Conservation (phyloP, 345 rosid species). For the Bruguiera gymnorhiza region DNA sequence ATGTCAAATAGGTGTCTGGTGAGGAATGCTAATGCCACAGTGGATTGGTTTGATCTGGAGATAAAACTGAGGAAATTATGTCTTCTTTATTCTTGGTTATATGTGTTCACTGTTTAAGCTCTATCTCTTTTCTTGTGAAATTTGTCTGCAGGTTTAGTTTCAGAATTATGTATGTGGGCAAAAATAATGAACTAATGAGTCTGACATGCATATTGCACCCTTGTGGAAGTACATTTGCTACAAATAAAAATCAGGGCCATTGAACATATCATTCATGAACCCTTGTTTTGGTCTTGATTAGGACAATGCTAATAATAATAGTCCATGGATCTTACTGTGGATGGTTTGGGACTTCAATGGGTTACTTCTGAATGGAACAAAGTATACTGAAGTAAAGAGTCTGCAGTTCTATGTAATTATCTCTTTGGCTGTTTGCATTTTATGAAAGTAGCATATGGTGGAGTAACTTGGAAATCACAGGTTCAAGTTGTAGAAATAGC, state of each 20-base stretch:
- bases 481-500: too few species aligned
- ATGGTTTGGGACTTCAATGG: background rate
- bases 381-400: too few species aligned
- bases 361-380: too few species aligned
- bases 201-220: background rate
- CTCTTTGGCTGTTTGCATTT: background rate
- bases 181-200: too few species aligned
- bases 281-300: background rate
- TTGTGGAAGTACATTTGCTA: background rate
- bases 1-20: too few species aligned
- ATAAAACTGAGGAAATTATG: background rate
- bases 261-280: background rate
- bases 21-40: too few species aligned
- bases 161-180: too few species aligned
- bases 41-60: background rate
- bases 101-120: background rate
- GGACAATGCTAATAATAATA: background rate
- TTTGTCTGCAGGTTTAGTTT: too few species aligned
- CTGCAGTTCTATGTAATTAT: background rate
- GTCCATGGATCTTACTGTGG: background rate
- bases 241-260: background rate
- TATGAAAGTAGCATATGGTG: background rate
- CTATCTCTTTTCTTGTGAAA: background rate
- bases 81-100: background rate
- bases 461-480: too few species aligned